A percentile compares a stretch with the other conserved stretches of the same genome.
phyloP scores from a whole-genome alignment of 2,329 filamentous ascomycete genomes.

The Cordyceps militaris region DNA sequence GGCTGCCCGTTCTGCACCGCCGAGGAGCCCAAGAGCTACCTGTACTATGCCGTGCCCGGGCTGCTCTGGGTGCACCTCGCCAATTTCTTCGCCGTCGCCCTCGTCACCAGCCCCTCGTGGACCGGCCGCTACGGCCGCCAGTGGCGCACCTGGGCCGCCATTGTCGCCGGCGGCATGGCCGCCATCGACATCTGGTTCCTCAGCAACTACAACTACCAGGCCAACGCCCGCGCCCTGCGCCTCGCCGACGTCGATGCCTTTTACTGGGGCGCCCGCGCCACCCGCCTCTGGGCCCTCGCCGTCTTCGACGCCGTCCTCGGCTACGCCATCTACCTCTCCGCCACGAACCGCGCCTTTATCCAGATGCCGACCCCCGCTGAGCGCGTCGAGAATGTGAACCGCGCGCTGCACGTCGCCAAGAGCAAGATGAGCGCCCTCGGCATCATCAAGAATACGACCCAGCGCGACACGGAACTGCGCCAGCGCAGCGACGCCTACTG shows the following conservation, averaged over 20 bases:
- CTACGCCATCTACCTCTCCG: constrained; percentile 63
- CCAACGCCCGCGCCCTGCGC: constrained; percentile 55
- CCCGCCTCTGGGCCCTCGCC: constrained; percentile 58
- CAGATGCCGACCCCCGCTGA: constrained; percentile 54
- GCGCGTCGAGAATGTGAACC: constrained; percentile 54
- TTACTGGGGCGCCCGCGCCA: constrained; percentile 60
- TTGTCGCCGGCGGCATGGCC: constrained; percentile 52
- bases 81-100: constrained; percentile 65
- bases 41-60: constrained; percentile 72
- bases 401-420: constrained; percentile 51
- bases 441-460: constrained; percentile 72
- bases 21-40: constrained; percentile 63
- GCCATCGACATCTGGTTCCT: constrained; percentile 60
- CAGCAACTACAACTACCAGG: constrained; percentile 56
- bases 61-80: constrained; percentile 70
- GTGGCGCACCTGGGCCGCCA: constrained; percentile 66
- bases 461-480: constrained; percentile 66
- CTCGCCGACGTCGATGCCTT: constrained; percentile 61
- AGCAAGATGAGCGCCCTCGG: constrained; percentile 65
- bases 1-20: constrained; percentile 75
- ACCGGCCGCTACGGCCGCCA: constrained; percentile 54
- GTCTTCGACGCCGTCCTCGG: constrained; percentile 58
- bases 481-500: constrained; percentile 66
- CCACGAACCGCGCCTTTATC: constrained; percentile 73
- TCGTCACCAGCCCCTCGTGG: constrained; percentile 63